Evolutionary conservation across 2,329 filamentous ascomycete genomes (phyloP), one percentile per base, ranked within the genome.

Genomic region (Talaromyces amestolkiae): DNA sequence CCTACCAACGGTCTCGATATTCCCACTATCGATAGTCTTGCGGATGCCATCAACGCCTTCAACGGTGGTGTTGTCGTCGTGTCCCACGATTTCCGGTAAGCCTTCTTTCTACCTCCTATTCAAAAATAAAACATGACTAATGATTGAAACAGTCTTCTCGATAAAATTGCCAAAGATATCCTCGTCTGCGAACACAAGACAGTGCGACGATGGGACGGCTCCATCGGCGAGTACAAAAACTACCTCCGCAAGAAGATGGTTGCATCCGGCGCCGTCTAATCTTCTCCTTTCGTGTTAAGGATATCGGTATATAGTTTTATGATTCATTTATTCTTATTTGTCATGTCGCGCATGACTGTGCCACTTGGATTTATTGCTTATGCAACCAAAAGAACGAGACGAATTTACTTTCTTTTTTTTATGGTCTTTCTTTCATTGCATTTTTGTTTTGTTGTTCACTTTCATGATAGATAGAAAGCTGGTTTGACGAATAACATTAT

Each of bases 141-240:
- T 51, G 67, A 71, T 41, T 65, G 58, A 39, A 53, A 59, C 72
- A 96, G 94, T 85, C 85, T 99, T 75, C 89, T 99, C 70, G 95
- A 99, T 87, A 97, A 97, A 86, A 98, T 99, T 79, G 95, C 95
- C 73, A 99, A 99, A 87, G 92, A 99, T 80, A 99, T 99, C 81
- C 89, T 99, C 83, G 95, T 99, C 65, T 99, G 96, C 82, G 95
- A 99, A 84, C 93, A 99, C 88, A 93, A 93, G 86, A 93, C 93
- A 15, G 93, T 98, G 73, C 89, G 86, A 73, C 82, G 87, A 74
- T 99, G 95, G 95, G 89, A 94, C 69, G 94, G 94, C 73, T 83
- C 82, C 70, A 99, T 99, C 75, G 90, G 89, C 72, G 89, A 93
- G 67, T 99, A 99, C 91, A 99, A 99, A 91, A 91, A 96, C 83